Conservation (phyloP, 495 filamentous ascomycete genomes). For the Antarctomyces pellizariae region DNA sequence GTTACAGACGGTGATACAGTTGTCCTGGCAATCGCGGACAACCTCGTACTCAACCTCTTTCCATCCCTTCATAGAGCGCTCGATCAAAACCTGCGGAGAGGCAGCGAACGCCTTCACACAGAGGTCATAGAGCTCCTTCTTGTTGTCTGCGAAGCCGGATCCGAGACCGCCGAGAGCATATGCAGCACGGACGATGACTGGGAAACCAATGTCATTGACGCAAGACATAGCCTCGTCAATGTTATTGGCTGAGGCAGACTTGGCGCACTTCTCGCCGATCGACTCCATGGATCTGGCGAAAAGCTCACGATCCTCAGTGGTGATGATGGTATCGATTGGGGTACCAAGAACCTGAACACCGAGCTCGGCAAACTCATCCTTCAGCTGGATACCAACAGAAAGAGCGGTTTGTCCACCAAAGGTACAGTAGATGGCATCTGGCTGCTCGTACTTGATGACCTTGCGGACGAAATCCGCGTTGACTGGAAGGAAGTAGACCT, state of each 20-base stretch:
- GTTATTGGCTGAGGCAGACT: slow-evolving; percentile 75
- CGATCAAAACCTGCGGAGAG: slow-evolving; percentile 87
- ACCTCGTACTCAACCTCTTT: slow-evolving; percentile 99
- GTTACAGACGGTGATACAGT: slow-evolving; percentile 99
- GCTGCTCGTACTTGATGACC: slow-evolving; percentile 77
- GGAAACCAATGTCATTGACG: slow-evolving; percentile 78
- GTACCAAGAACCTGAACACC: slow-evolving; percentile 90
- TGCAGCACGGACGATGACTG: slow-evolving; percentile 89
- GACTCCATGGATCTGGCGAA: slow-evolving; percentile 97
- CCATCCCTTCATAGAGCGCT: slow-evolving; percentile 98
- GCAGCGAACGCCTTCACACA: slow-evolving; percentile 88
- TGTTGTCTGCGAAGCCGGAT: slow-evolving; percentile 84
- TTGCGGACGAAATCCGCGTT: slow-evolving; percentile 94
- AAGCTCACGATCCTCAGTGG: slow-evolving; percentile 88
- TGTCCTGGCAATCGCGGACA: slow-evolving; percentile 84
- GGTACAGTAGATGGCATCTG: slow-evolving; percentile 87
- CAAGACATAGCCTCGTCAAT: slow-evolving; percentile 66
- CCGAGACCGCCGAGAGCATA: slow-evolving; percentile 91
- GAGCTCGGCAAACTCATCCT: slow-evolving; percentile 77
- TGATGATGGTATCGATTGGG: slow-evolving; percentile 93
- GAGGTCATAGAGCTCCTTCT: slow-evolving; percentile 67
- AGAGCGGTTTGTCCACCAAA: slow-evolving; percentile 94
- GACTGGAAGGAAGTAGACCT: slow-evolving; percentile 94
- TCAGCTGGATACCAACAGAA: slow-evolving; percentile 85
- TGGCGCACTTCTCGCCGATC: slow-evolving; percentile 92